A percentile compares a stretch with the other conserved stretches of the same genome.
phyloP scores from a whole-genome alignment of 2,329 filamentous ascomycete genomes.

The Phyllosticta capitalensis region DNA sequence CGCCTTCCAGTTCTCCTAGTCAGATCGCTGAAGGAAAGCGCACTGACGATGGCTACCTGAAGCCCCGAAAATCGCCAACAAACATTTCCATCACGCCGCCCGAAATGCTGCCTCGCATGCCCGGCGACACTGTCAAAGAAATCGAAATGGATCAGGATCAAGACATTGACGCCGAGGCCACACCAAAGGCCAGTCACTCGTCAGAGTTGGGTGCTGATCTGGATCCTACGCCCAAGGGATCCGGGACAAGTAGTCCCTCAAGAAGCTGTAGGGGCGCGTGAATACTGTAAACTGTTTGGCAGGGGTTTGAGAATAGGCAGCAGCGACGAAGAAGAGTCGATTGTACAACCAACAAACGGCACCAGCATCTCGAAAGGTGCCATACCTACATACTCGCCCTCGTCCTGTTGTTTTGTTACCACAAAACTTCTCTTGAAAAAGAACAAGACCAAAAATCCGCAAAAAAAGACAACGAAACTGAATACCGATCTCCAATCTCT shows the following conservation, averaged over 20 bases:
- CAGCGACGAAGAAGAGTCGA: background rate
- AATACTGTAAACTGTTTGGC: background rate
- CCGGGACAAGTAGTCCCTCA: constrained; percentile 2
- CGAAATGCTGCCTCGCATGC: constrained; percentile 38
- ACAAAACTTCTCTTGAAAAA: background rate
- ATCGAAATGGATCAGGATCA: constrained; percentile 22
- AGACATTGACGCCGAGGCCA: constrained; percentile 19
- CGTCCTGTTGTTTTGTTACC: background rate
- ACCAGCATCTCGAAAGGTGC: background rate
- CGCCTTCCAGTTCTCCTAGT: background rate
- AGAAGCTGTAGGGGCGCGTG: background rate
- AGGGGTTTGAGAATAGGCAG: background rate
- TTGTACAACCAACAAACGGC: background rate
- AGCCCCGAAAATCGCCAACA: background rate
- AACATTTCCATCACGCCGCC: constrained; percentile 38
- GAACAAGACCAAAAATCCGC: background rate
- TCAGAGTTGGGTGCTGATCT: constrained; percentile 26
- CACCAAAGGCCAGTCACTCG: constrained; percentile 26
- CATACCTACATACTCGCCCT: background rate
- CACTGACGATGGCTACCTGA: constrained; percentile 9
- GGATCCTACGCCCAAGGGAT: constrained; percentile 33
- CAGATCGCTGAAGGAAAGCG: background rate
- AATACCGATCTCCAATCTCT: background rate
- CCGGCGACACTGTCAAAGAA: constrained; percentile 32
- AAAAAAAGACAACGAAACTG: background rate